Evolutionary conservation across 2,329 filamentous ascomycete species (phyloP).

Genomic region (Dactylella cylindrospora): DNA sequence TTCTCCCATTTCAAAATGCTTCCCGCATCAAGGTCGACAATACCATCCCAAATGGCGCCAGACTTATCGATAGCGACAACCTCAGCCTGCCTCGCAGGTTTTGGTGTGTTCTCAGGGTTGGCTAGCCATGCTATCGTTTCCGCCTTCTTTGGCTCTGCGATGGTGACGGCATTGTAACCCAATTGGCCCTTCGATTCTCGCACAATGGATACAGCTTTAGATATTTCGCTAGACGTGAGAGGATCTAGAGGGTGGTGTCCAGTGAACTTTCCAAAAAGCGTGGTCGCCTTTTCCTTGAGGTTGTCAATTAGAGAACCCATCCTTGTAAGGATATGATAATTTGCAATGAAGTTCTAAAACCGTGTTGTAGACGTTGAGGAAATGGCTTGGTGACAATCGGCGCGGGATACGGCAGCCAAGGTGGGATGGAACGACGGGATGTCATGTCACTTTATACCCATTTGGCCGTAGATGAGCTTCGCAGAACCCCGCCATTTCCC

Average conservation of each 20-base stretch:
- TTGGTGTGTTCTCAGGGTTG: constrained; percentile 61
- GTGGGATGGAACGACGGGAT: no score
- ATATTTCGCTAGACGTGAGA: constrained; percentile 71
- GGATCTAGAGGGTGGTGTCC: constrained; percentile 74
- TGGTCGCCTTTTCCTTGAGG: constrained; percentile 21
- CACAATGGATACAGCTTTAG: constrained; percentile 67
- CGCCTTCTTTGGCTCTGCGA: constrained; percentile 81
- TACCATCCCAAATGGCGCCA: constrained; percentile 78
- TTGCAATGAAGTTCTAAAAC: no score
- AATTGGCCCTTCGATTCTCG: constrained; percentile 69
- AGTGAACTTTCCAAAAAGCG: constrained; percentile 6
- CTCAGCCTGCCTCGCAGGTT: constrained; percentile 74
- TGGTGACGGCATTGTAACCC: constrained; percentile 81
- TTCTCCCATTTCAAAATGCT: constrained; percentile 74
- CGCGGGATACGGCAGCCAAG: no score
- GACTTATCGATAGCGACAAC: constrained; percentile 77
- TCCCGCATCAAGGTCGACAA: constrained; percentile 69
- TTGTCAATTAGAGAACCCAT: constrained; percentile 23
- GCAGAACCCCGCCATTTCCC: constrained; percentile 34
- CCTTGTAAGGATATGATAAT: no score
- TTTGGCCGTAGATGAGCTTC: neutral
- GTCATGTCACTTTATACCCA: constrained; percentile 17
- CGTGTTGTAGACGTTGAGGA: no score
- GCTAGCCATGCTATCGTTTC: constrained; percentile 80
- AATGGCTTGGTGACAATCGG: no score